phyloP scores from a whole-genome alignment of 2,329 filamentous ascomycete genomes.

The Ceratocystis diversiconidia region DNA sequence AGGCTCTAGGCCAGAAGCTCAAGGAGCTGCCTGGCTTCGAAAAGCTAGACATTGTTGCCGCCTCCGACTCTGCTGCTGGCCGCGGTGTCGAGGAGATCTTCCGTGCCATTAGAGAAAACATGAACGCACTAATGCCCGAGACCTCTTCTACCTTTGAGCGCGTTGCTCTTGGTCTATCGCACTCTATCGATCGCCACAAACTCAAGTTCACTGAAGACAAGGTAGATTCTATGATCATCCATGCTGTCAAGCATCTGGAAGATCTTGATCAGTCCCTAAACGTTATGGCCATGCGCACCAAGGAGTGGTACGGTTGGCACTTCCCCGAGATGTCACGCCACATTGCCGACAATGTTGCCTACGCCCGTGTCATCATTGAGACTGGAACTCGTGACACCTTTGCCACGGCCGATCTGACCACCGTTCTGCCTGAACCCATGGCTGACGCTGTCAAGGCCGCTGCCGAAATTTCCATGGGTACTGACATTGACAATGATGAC shows the following conservation, averaged over 20 bases:
- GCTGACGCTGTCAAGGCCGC: constrained; percentile 83
- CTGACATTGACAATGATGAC: constrained; percentile 87
- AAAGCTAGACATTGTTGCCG: constrained; percentile 64
- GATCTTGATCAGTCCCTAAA: constrained; percentile 98
- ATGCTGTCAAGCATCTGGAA: constrained; percentile 85
- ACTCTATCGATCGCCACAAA: constrained; percentile 93
- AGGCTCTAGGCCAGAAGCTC: constrained; percentile 83
- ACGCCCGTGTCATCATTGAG: constrained; percentile 71
- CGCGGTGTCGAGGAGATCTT: constrained; percentile 59
- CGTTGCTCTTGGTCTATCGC: constrained; percentile 90
- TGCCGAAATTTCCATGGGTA: constrained; percentile 96
- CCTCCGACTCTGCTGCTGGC: constrained; percentile 61
- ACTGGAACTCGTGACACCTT: constrained; percentile 82
- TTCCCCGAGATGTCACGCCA: constrained; percentile 98
- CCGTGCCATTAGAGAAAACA: constrained; percentile 82
- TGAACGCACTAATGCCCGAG: constrained; percentile 80
- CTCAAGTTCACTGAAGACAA: constrained; percentile 98
- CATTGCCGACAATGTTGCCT: constrained; percentile 91
- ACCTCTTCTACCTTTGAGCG: constrained; percentile 74
- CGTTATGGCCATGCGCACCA: constrained; percentile 96
- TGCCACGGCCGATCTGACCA: constrained; percentile 61
- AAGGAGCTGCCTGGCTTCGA: constrained; percentile 80
- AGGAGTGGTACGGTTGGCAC: constrained; percentile 99
- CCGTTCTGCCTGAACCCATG: constrained; percentile 89
- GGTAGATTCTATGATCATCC: constrained; percentile 98